phyloP scores from a whole-genome alignment of 441 rosid genomes.

The Gossypium trilobum region DNA sequence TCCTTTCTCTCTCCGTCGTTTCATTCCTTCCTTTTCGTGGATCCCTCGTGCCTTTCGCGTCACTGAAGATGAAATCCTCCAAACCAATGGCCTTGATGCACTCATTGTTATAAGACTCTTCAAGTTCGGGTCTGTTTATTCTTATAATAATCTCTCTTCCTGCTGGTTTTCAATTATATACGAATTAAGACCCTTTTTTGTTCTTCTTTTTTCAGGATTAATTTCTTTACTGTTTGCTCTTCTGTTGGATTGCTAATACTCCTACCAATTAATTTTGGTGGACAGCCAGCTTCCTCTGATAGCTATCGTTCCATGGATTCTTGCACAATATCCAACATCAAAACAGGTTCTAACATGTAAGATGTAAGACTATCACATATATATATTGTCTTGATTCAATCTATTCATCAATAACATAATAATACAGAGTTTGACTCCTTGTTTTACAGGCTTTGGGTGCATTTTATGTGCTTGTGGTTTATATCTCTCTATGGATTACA shows the following conservation, averaged over 20 bases:
- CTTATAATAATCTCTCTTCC: too few species aligned
- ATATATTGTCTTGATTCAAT: background rate
- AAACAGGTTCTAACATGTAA: slow-evolving; percentile 47
- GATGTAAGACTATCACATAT: slow-evolving; percentile 30
- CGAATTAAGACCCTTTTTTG: background rate
- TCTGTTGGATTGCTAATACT: slow-evolving; percentile 58
- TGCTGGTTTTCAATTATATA: too few species aligned
- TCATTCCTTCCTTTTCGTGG: slow-evolving; percentile 77
- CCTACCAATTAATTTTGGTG: slow-evolving; percentile 64
- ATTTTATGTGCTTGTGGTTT: slow-evolving; percentile 70
- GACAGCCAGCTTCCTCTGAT: slow-evolving; percentile 35
- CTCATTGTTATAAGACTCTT: slow-evolving; percentile 72
- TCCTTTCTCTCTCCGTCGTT: slow-evolving; percentile 38
- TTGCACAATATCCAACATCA: slow-evolving; percentile 60
- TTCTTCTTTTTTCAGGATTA: slow-evolving; percentile 38
- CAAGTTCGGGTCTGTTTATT: slow-evolving; percentile 56
- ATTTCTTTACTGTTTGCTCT: slow-evolving; percentile 60
- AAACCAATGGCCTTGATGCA: slow-evolving; percentile 59
- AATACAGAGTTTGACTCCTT: background rate
- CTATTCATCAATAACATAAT: background rate
- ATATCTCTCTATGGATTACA: slow-evolving; percentile 61
- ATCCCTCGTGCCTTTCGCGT: slow-evolving; percentile 59
- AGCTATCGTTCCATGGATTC: slow-evolving; percentile 46
- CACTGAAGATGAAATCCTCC: slow-evolving; percentile 63
- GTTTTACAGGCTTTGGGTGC: slow-evolving; percentile 77